phyloP scores from a whole-genome alignment of 495 filamentous ascomycete genomes.

The Aspergillus leporis region DNA sequence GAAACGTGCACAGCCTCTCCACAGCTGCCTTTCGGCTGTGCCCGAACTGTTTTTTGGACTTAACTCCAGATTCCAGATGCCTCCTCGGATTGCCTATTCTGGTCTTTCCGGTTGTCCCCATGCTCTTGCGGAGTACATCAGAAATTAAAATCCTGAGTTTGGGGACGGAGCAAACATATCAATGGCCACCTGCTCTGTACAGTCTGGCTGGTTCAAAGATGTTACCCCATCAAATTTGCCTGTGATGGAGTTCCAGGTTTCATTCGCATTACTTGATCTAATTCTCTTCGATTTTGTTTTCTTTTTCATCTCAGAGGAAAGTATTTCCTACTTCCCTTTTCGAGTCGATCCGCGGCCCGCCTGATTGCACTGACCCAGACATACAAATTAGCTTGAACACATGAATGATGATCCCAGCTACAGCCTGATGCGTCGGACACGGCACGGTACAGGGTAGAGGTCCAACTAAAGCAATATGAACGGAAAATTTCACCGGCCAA shows the following conservation, averaged over 20 bases:
- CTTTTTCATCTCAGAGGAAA: not conserved
- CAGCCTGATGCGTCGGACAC: too few species aligned
- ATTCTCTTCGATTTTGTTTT: not conserved
- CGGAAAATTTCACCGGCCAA: too few species aligned
- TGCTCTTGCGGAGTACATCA: not conserved
- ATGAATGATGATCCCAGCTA: too few species aligned
- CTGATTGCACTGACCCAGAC: too few species aligned
- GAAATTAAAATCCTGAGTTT: not conserved
- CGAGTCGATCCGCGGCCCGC: not conserved
- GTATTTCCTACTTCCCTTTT: not conserved
- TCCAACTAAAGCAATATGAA: too few species aligned
- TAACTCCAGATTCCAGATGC: not conserved
- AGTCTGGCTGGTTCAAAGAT: not conserved
- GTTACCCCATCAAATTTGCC: not conserved
- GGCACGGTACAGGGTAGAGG: too few species aligned
- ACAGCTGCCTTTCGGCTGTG: conserved; percentile 8
- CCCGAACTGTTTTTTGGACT: not conserved
- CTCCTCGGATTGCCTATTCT: conserved; percentile 12
- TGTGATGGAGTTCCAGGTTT: not conserved
- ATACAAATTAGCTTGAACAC: too few species aligned
- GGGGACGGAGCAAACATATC: not conserved
- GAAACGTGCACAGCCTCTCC: conserved; percentile 11
- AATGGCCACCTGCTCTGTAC: not conserved
- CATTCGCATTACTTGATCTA: not conserved
- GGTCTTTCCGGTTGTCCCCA: conserved; percentile 6